Conservation (phyloP, 768 basidiomycete genomes). For the Leucogyrophana mollusca region DNA sequence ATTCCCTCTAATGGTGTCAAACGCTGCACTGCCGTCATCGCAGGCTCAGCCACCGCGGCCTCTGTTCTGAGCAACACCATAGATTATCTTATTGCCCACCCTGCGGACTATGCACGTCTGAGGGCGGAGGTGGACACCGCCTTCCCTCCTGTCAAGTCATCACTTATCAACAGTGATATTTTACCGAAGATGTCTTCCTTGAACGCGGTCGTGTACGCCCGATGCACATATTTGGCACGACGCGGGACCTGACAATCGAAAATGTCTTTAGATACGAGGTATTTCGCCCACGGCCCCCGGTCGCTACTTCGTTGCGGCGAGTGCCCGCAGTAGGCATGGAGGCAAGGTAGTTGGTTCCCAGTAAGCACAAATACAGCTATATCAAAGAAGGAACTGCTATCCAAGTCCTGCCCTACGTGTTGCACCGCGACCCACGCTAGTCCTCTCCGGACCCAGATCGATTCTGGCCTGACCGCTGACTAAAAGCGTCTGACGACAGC, state of each 20-base stretch:
- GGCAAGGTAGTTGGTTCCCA: conserved; percentile 22
- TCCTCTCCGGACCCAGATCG: conserved; percentile 36
- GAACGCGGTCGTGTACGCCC: conserved; percentile 33
- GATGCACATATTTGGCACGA: no score
- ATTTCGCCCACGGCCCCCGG: conserved; percentile 38
- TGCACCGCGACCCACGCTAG: conserved; percentile 40
- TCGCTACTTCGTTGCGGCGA: conserved; percentile 35
- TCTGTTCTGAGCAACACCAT: conserved; percentile 37
- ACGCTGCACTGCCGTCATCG: conserved; percentile 39
- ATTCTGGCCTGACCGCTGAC: conserved; percentile 38
- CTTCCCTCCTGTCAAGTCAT: conserved; percentile 16
- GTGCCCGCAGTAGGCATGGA: conserved; percentile 23
- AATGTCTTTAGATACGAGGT: conserved; percentile 33
- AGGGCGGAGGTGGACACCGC: conserved; percentile 40
- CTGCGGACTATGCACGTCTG: conserved; percentile 33
- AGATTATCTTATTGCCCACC: conserved; percentile 39
- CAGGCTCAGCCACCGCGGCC: conserved; percentile 50
- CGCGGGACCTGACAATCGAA: background rate
- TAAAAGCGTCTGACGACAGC: conserved; percentile 12
- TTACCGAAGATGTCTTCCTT: conserved; percentile 32
- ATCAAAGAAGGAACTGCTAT: no score
- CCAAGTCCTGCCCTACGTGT: background rate
- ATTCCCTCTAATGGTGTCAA: conserved; percentile 31
- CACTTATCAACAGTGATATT: conserved; percentile 12
- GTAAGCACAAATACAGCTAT: background rate